These are phyloP conservation scores for Endothia cerciana DNA, from an alignment of 2,329 filamentous ascomycete genomes.

Conservation along the genomic window DNA sequence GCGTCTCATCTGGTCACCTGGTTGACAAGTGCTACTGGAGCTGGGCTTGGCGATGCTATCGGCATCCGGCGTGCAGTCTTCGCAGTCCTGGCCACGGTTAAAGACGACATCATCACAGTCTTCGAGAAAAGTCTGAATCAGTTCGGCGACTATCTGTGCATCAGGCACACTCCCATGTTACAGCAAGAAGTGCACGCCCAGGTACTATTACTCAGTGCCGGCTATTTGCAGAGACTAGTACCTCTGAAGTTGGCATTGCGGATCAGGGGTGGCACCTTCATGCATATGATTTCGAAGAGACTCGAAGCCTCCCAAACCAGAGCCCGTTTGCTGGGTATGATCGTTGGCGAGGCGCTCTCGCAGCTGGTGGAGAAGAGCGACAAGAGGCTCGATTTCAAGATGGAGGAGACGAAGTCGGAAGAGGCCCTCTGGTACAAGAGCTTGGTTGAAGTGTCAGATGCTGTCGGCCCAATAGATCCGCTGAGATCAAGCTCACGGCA, in stretches of 20 bases:
- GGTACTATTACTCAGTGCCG: conserved; percentile 74
- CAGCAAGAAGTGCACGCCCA: conserved; percentile 90
- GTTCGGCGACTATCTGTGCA: conserved; percentile 86
- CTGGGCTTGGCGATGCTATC: conserved; percentile 66
- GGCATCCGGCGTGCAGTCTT: conserved; percentile 70
- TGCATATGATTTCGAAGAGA: conserved; percentile 82
- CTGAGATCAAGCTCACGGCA: conserved; percentile 41
- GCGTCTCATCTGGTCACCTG: conserved; percentile 63
- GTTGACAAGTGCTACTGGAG: conserved; percentile 66
- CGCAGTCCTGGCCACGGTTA: conserved; percentile 57
- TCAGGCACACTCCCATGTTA: conserved; percentile 80
- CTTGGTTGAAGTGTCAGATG: conserved; percentile 66
- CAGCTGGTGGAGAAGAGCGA: conserved; percentile 68
- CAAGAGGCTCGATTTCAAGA: conserved; percentile 78
- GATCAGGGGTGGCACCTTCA: conserved; percentile 72
- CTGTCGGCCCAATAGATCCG: conserved; percentile 59
- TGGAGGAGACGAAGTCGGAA: conserved; percentile 73
- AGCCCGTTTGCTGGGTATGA: conserved; percentile 84
- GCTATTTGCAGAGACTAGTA: conserved; percentile 71
- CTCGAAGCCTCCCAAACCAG: conserved; percentile 75
- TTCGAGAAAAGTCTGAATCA: conserved; percentile 71
- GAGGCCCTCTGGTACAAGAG: conserved; percentile 78
- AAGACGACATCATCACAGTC: conserved; percentile 55
- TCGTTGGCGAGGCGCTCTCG: conserved; percentile 76
- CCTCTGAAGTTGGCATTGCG: conserved; percentile 70